Evolutionary conservation across 2,329 filamentous ascomycete species (phyloP), one percentile per base, ranked within the genome.

Genomic region (Cadophora sp.): DNA sequence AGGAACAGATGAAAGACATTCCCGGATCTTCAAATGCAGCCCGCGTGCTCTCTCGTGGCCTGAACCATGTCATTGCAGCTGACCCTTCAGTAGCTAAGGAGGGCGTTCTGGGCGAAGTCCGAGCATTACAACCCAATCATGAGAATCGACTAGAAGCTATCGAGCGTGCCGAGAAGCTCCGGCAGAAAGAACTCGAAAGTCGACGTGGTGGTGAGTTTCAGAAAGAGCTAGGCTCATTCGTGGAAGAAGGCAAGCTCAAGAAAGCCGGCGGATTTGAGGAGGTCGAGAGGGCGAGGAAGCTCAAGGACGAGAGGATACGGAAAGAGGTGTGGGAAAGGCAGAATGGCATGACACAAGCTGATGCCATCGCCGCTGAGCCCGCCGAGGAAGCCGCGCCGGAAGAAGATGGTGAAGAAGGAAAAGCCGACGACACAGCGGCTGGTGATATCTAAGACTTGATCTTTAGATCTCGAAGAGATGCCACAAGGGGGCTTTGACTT

Each of bases 231-330:
- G 87, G 89, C 19, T 86, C 81, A 37, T 99, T 98, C 77, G 95
- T 98, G 1, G 87, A 92, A 72, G 93, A 97, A 76, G 93, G 93
- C 67, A 96, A 92, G 80, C 83, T 99, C 73, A 98, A 97, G 86
- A 98, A 98, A 85, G 94, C 92, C 16, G 96, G 96, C 50, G 96
- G 96, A 0, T 91, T 97, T 61, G 96, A 98, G 79, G 96, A 99
- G 81, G 91, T 94, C 0, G 96, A 99, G 81, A 87, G 96, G 64
- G 84, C 93, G 56, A 86, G 96, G 61, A 91, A 91, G 77, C 87
- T 90, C 43, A 97, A 95, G 79, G 96, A 99, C 76, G 96, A 98
- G 69, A 86, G 88, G 73, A 93, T 94, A 68, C 86, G 94, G 67
- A 91, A 88, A 75, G 94, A 97, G 79, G 92, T 91, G 14, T 91